A percentile compares a stretch with the other conserved stretches of the same genome.
Conservation (phyloP, 2,329 filamentous ascomycete species). For the Tolypocladium amazonense region DNA sequence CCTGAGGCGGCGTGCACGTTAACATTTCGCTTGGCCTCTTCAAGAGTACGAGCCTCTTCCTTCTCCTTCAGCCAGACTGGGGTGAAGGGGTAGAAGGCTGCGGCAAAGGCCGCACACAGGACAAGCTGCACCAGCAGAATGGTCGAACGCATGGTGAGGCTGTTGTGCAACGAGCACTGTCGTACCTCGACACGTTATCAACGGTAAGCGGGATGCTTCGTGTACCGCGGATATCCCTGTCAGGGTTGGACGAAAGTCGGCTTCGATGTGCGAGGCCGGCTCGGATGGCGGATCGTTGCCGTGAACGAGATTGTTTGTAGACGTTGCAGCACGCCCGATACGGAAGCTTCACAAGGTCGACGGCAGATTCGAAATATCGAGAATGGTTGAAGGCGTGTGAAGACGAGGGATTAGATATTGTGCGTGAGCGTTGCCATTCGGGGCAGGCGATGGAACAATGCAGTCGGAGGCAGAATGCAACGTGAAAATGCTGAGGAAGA, state of each 20-base stretch:
- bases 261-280: constrained; percentile 1
- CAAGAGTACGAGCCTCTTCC: constrained; percentile 9
- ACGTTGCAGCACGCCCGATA: background rate
- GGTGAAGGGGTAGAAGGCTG: constrained; percentile 37
- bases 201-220: background rate
- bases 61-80: constrained; percentile 24
- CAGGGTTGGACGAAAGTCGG: background rate
- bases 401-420: background rate
- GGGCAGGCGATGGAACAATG: background rate
- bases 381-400: background rate
- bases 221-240: background rate
- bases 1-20: constrained; percentile 7
- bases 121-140: constrained; percentile 33
- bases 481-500: background rate
- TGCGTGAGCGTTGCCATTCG: background rate
- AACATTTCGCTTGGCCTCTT: constrained; percentile 14
- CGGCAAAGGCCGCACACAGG: constrained; percentile 32
- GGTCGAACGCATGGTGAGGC: constrained; percentile 28
- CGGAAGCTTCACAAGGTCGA: background rate
- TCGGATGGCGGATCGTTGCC: background rate
- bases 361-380: background rate
- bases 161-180: background rate
- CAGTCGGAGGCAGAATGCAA: background rate
- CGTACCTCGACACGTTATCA: constrained; percentile 1
- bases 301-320: background rate